Evolutionary conservation across 495 filamentous ascomycete genomes (phyloP).

Genomic region (Neurospora sp.): DNA sequence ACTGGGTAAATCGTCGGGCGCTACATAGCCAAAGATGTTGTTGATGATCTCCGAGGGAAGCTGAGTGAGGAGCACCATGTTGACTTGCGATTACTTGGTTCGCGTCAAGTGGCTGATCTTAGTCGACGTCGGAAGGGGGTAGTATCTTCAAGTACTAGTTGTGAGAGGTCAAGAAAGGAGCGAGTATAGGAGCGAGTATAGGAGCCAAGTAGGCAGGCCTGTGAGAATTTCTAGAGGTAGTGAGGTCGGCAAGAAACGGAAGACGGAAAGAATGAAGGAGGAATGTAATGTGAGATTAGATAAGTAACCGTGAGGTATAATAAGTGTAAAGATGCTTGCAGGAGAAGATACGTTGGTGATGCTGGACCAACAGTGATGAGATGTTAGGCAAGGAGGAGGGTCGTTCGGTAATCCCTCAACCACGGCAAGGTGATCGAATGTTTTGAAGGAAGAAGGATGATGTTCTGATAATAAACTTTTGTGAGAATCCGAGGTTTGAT

Average conservation of each 20-base stretch:
- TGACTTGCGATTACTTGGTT: neutral
- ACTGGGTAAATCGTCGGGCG: conserved; percentile 41
- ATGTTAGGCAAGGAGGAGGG: neutral
- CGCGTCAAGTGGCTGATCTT: neutral
- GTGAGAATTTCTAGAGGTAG: neutral
- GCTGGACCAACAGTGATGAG: neutral
- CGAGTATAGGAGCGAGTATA: neutral
- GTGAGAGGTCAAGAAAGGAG: neutral
- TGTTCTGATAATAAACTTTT: neutral
- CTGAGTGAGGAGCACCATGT: conserved; percentile 26
- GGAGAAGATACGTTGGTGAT: neutral
- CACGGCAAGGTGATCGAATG: neutral
- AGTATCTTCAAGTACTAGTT: neutral
- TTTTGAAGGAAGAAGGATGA: neutral
- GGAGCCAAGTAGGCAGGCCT: neutral
- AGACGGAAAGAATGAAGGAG: neutral
- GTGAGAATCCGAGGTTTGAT: neutral
- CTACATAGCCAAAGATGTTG: conserved; percentile 41
- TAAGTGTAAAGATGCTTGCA: neutral
- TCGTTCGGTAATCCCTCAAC: neutral
- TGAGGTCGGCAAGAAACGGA: neutral
- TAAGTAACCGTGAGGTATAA: neutral
- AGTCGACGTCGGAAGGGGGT: neutral
- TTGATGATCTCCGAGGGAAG: conserved; percentile 50
- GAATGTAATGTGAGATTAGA: neutral